Conservation (phyloP, 2,329 filamentous ascomycete genomes). For the Aureobasidium sp. region DNA sequence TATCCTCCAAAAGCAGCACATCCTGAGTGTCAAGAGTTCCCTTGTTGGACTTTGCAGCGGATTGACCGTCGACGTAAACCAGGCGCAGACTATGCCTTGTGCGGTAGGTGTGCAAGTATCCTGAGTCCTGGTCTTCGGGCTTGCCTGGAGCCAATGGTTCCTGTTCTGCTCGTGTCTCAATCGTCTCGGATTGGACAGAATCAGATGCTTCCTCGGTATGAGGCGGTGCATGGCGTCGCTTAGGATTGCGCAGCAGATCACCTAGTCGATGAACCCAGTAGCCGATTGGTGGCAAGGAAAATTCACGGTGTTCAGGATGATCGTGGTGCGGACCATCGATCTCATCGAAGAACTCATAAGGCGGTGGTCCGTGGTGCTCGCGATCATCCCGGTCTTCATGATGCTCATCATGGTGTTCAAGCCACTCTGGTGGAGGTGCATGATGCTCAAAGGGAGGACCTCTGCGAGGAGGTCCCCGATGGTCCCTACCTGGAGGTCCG, state of each 20-base stretch:
- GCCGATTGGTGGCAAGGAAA: neutral
- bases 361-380: neutral
- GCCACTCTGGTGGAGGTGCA: neutral
- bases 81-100: constrained; percentile 52
- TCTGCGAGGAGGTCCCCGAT: neutral
- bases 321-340: neutral
- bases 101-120: constrained; percentile 62
- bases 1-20: constrained; percentile 41
- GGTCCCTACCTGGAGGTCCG: neutral
- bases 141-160: neutral
- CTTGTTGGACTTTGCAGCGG: constrained; percentile 57
- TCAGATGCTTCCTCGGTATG: neutral
- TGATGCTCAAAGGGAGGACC: neutral
- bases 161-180: neutral
- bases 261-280: constrained; percentile 1
- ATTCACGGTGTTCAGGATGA: neutral
- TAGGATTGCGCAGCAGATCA: constrained; percentile 3
- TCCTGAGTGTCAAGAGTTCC: constrained; percentile 66
- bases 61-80: constrained; percentile 64
- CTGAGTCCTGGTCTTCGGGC: constrained; percentile 25
- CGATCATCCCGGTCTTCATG: neutral
- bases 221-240: neutral
- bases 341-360: neutral
- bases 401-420: neutral
- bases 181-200: neutral